Conservation (phyloP, 345 rosid species). For the Dipteronia sinensis region DNA sequence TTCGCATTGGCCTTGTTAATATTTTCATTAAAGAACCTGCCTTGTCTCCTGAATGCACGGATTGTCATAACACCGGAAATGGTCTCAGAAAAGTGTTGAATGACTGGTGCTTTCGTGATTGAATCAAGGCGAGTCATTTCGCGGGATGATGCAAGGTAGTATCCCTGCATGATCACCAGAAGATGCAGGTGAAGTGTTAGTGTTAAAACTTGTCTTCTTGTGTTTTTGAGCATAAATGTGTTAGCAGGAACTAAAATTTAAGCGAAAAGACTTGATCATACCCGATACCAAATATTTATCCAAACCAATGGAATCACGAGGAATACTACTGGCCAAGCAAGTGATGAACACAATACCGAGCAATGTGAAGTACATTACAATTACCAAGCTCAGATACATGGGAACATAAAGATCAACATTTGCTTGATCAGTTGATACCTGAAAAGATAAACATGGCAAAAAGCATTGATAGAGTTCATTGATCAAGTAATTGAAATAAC, state of each 20-base stretch:
- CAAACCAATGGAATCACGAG: conserved; percentile 80
- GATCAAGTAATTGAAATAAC: not conserved
- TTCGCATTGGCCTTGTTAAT: conserved; percentile 59
- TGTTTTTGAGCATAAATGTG: not conserved
- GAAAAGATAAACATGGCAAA: conserved; percentile 13
- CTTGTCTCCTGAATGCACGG: conserved; percentile 64
- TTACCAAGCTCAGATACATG: conserved; percentile 48
- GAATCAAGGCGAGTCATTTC: conserved; percentile 87
- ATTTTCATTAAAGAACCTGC: conserved; percentile 60
- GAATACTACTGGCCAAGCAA: conserved; percentile 87
- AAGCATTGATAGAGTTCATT: not conserved
- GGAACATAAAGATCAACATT: conserved; percentile 78
- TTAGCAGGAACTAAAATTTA: not conserved
- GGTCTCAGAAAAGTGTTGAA: conserved; percentile 94
- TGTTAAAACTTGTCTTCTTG: not conserved
- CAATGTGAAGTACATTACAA: conserved; percentile 67
- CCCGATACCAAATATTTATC: conserved; percentile 90
- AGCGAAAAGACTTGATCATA: conserved; percentile 32
- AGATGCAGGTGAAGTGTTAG: not conserved
- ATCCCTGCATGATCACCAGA: conserved; percentile 42
- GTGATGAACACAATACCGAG: conserved; percentile 80
- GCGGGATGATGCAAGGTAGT: conserved; percentile 79
- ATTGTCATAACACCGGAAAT: conserved; percentile 84
- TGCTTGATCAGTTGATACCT: conserved; percentile 90
- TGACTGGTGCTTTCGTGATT: conserved; percentile 87